Evolutionary conservation across 345 rosid species (phyloP), one percentile per base, ranked within the genome.

Genomic region (Gossypium australe): DNA sequence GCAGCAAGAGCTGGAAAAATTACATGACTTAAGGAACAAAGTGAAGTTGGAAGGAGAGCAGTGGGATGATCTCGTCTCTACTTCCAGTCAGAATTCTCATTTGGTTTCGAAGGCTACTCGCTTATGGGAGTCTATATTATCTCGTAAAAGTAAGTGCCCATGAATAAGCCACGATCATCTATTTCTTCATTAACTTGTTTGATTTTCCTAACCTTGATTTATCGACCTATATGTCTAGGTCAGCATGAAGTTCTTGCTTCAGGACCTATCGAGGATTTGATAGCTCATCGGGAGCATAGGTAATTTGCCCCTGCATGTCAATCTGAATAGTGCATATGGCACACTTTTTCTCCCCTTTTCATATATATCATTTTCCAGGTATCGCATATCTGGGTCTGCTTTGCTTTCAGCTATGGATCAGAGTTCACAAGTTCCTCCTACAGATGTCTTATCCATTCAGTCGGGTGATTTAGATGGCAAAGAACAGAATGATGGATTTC

Each of bases 201-300:
- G 52, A 29, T 53, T 38, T 64, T 22, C 41, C 4, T 51, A 64
- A 52, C 64, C 52, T 64, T 18, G 59, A 65, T 49, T 52, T 14
- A 11, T 53, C 53, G 67, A 72, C 78, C 71, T 5, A 59, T 59
- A 59, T 59, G 38, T 67, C 73, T 86, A 95, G 99, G 90, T 81
- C 94, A 95, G 80, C 98, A 95, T 89, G 99, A 95, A 85, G 92
- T 89, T 87, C 97, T 95, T 78, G 98, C 98, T 45, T 95, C 98
- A 24, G 99, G 99, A 67, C 99, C 99, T 60, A 95, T 95, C 72
- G 99, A 95, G 85, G 99, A 95, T 78, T 85, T 95, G 79, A 93
- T 95, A 78, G 97, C 98, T 81, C 99, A 93, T 72, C 87, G 99
- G 69, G 99, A 95, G 84, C 99, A 95, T 84, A 93, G 99, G 99